Conservation (phyloP, 2,329 filamentous ascomycete species). For the Scortechinia acanthostroma region DNA sequence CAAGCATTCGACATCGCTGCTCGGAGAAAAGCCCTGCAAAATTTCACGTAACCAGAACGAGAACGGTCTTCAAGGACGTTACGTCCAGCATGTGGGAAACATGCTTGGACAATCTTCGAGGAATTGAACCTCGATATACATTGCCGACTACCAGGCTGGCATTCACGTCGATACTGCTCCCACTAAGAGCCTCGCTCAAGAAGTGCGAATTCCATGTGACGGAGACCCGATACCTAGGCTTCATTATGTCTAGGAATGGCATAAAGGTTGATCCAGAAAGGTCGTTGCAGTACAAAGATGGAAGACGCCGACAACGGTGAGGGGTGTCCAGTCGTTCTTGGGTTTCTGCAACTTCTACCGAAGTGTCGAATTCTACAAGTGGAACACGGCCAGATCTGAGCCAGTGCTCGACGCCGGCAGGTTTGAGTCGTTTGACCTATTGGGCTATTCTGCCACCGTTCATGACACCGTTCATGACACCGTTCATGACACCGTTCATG, state of each 20-base stretch:
- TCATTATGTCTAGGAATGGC: neutral
- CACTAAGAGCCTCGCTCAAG: too few relatives aligned
- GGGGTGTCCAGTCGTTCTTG: neutral
- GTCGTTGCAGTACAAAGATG: neutral
- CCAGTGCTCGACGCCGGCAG: too few relatives aligned
- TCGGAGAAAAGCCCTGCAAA: too few relatives aligned
- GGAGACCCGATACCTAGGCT: neutral
- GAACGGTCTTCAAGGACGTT: neutral
- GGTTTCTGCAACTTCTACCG: neutral
- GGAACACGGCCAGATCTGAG: too few relatives aligned
- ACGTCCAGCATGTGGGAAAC: neutral
- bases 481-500: too few relatives aligned
- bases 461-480: too few relatives aligned
- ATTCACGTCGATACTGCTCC: too few relatives aligned
- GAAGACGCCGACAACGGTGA: neutral
- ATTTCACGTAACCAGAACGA: neutral
- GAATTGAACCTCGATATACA: too few relatives aligned
- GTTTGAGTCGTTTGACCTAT: too few relatives aligned
- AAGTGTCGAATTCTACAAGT: too few relatives aligned
- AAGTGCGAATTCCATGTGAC: neutral
- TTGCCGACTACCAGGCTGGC: neutral
- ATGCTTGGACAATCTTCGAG: neutral
- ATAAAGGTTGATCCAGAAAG: neutral
- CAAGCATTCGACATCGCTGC: too few relatives aligned
- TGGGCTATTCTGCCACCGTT: too few relatives aligned